A percentile compares a stretch with the other conserved stretches of the same genome.
Evolutionary conservation across 768 basidiomycete genomes (phyloP).

Genomic region (Amanita thiersii): DNA sequence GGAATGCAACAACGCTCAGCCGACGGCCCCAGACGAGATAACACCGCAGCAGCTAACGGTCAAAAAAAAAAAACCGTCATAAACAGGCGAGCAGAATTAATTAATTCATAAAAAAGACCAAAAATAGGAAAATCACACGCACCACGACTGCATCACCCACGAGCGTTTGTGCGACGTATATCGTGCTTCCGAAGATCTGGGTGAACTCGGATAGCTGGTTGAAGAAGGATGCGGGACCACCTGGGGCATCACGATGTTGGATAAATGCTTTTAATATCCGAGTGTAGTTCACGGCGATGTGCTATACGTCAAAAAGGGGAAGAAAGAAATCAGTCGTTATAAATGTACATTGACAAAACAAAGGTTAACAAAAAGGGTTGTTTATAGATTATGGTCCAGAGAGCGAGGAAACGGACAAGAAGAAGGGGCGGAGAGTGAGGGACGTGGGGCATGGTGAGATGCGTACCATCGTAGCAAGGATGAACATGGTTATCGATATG

Average conservation of each 20-base stretch:
- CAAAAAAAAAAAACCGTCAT: not conserved
- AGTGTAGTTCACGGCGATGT: slow-evolving; percentile 25
- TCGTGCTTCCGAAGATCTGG: slow-evolving; percentile 26
- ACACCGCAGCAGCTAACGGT: slow-evolving; percentile 19
- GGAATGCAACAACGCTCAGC: slow-evolving; percentile 17
- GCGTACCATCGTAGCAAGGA: slow-evolving; percentile 23
- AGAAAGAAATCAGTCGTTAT: not conserved
- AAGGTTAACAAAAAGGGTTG: too few species aligned
- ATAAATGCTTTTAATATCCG: slow-evolving; percentile 29
- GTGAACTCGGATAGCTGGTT: slow-evolving; percentile 25
- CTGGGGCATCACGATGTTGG: slow-evolving; percentile 11
- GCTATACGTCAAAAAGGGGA: slow-evolving; percentile 15
- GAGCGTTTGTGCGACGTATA: slow-evolving; percentile 28
- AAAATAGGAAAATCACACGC: slow-evolving; percentile 7
- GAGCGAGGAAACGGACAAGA: too few species aligned
- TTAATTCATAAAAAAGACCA: not conserved
- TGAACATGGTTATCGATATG: slow-evolving; percentile 23
- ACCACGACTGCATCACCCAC: slow-evolving; percentile 29
- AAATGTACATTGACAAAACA: too few species aligned
- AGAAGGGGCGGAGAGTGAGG: too few species aligned
- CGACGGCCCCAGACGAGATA: slow-evolving; percentile 25
- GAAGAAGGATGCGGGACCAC: slow-evolving; percentile 23
- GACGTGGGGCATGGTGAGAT: too few species aligned
- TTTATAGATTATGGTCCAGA: too few species aligned
- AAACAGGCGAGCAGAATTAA: not conserved